phyloP scores from a whole-genome alignment of 768 basidiomycete species.

The Chiua virens region DNA sequence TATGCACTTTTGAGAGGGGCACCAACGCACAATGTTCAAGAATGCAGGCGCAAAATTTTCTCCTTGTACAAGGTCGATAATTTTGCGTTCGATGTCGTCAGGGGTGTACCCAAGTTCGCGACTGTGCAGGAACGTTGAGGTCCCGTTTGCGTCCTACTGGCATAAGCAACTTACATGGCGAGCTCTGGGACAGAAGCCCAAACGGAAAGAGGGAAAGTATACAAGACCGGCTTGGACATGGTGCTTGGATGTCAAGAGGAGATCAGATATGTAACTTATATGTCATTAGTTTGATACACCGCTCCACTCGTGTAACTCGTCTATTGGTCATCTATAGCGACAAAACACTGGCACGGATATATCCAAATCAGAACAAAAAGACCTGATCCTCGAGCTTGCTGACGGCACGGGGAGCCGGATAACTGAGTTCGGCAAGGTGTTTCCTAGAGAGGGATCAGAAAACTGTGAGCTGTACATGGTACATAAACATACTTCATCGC shows the following conservation, averaged over 20 bases:
- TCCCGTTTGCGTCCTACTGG: no score
- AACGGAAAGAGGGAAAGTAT: conserved; percentile 37
- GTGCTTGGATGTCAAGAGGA: neutral
- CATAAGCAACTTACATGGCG: conserved; percentile 35
- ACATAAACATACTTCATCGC: conserved; percentile 70
- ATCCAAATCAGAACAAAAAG: conserved; percentile 37
- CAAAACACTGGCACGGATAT: neutral
- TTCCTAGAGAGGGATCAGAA: conserved; percentile 50
- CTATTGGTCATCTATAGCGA: conserved; percentile 1
- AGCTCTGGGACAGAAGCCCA: conserved; percentile 44
- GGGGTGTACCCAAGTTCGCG: conserved; percentile 44
- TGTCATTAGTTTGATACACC: neutral
- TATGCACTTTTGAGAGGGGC: neutral
- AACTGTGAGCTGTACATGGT: neutral
- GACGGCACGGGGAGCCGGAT: conserved; percentile 83
- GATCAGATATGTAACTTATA: neutral
- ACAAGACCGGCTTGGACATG: conserved; percentile 30
- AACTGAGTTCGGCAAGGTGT: conserved; percentile 85
- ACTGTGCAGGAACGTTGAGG: conserved; percentile 20
- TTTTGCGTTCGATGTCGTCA: conserved; percentile 35
- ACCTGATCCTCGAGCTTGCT: conserved; percentile 90
- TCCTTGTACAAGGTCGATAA: conserved; percentile 44
- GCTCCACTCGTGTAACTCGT: conserved; percentile 1
- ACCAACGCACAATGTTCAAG: conserved; percentile 36
- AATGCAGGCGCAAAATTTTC: conserved; percentile 50